Conservation (phyloP, 2,329 filamentous ascomycete genomes). For the Aspergillus sp. region DNA sequence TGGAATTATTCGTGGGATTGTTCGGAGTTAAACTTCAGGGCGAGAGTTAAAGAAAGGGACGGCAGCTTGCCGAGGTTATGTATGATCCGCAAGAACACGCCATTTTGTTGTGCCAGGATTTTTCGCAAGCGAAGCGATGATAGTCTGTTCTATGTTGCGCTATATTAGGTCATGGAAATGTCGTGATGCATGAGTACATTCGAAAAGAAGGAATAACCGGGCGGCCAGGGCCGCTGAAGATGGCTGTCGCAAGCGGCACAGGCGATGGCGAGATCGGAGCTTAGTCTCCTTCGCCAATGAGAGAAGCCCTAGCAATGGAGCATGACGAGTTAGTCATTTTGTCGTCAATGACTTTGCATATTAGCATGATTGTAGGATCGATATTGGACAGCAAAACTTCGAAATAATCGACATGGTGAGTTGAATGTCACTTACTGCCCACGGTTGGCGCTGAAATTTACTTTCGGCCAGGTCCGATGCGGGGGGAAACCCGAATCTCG, state of each 20-base stretch:
- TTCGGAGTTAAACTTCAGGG: background rate
- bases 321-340: background rate
- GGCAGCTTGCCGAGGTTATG: background rate
- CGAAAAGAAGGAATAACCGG: background rate
- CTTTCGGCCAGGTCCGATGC: too few relatives aligned
- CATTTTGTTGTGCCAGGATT: background rate
- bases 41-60: background rate
- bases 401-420: too few relatives aligned
- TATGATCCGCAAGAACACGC: background rate
- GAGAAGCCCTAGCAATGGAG: background rate
- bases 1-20: background rate
- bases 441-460: too few relatives aligned
- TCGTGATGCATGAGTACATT: background rate
- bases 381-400: too few relatives aligned
- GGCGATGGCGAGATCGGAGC: background rate
- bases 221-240: background rate
- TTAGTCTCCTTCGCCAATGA: background rate
- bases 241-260: background rate
- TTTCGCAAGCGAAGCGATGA: background rate
- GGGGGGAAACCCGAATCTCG: too few relatives aligned
- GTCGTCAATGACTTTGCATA: background rate
- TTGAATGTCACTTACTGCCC: too few relatives aligned
- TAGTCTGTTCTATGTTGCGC: background rate
- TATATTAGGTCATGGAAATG: constrained; percentile 1
- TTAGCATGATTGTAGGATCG: too few relatives aligned